Evolutionary conservation across 148 eudicot genomes (phyloP), one percentile per base, ranked within the genome.

Genomic region (Rhododendron griersonianum): DNA sequence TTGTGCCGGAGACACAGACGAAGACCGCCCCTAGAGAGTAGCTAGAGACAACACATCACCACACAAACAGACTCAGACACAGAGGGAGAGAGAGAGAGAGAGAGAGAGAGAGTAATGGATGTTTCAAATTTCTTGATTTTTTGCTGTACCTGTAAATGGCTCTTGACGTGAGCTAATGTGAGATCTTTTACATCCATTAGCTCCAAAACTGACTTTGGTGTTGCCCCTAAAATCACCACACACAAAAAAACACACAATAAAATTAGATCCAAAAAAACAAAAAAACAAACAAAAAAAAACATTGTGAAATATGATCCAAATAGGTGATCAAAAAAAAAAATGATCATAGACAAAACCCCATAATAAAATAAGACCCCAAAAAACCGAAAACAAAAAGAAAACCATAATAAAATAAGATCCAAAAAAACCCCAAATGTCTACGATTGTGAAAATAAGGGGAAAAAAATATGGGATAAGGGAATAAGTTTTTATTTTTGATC

Each of bases 121-220:
- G 75, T 30, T 69, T 11, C 35, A 69, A 33, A 67, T 35, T 86
- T 51, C 69, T 4, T 65, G 53, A 51, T 55, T 82, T 15, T 67
- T 82, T 55, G 74, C 75, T 30, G 63, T 87, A 91, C 94, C 94
- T 92, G 94, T 80, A 92, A 88, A 87, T 92, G 94, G 88, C 94
- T 92, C 84, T 92, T 92, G 90, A 92, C 94, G 85, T 92, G 94
- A 53, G 94, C 94, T 4, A 92, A 83, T 74, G 93, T 92, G 55
- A 92, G 93, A 92, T 92, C 93, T 86, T 92, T 92, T 74, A 92
- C 93, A 88, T 92, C 92, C 94, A 92, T 92, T 3, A 92, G 91
- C 90, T 92, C 94, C 65, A 92, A 89, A 18, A 92, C 94, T 81
- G 94, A 92, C 85, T 92, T 92, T 78, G 94, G 94, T n/a, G 94